A percentile compares a stretch with the other conserved stretches of the same genome.
These are phyloP conservation scores for Plasmodium reichenowi DNA, from an alignment of 169 alveolate species.

Conservation along the genomic window DNA sequence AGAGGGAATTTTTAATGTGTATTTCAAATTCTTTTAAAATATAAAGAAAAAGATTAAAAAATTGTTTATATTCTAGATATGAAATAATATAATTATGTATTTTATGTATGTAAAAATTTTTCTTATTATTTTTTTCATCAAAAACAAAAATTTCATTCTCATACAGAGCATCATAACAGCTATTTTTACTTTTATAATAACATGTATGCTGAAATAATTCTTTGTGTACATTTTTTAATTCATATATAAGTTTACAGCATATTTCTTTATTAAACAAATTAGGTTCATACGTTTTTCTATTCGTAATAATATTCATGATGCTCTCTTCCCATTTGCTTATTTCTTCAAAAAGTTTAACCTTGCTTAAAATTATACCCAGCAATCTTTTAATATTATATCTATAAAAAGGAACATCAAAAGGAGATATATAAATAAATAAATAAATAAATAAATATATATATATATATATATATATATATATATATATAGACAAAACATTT, in stretches of 20 bases:
- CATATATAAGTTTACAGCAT: conserved; percentile 16
- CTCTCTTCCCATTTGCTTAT: conserved; percentile 22
- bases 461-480: too few relatives aligned
- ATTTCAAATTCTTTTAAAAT: conserved; percentile 74
- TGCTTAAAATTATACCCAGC: conserved; percentile 66
- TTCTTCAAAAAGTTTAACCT: conserved; percentile 46
- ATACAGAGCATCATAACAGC: conserved; percentile 64
- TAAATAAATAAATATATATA: too few relatives aligned
- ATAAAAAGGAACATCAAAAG: not conserved
- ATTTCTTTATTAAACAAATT: conserved; percentile 22
- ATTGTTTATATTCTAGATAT: conserved; percentile 45
- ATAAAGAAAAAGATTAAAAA: conserved; percentile 51
- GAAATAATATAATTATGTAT: conserved; percentile 70
- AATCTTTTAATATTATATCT: conserved; percentile 68
- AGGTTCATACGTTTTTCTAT: conserved; percentile 18
- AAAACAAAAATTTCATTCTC: conserved; percentile 68
- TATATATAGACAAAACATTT: too few relatives aligned
- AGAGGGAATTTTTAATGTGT: conserved; percentile 43
- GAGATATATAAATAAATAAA: too few relatives aligned
- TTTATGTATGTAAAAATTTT: conserved; percentile 47
- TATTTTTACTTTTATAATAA: conserved; percentile 66
- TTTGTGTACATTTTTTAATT: conserved; percentile 66
- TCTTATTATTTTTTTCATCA: conserved; percentile 43
- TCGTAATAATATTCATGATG: conserved; percentile 25
- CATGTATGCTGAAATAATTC: conserved; percentile 75